Percentiles rank a stretch among this genome's conserved stretches.
These are phyloP conservation scores for Psilocybe sp. DNA, from an alignment of 768 basidiomycete species.

Conservation along the genomic window DNA sequence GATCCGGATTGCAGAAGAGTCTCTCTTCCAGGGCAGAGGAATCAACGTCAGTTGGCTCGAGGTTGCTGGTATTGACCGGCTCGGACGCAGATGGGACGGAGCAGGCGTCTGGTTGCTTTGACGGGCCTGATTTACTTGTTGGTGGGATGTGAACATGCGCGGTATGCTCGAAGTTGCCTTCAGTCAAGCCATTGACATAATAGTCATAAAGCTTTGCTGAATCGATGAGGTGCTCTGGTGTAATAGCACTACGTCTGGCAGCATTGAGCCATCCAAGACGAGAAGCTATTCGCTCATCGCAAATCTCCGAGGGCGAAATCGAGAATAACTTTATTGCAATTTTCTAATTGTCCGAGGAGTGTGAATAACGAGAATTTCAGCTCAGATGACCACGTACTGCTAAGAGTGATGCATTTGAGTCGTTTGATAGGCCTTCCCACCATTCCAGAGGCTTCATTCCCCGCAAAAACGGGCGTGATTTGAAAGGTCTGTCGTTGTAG, in stretches of 20 bases:
- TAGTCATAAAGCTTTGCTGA: slow-evolving; percentile 19
- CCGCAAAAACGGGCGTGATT: slow-evolving; percentile 6
- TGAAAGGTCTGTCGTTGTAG: slow-evolving; percentile 19
- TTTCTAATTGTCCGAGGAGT: slow-evolving; percentile 2
- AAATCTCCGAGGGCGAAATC: slow-evolving; percentile 26
- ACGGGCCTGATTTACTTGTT: not conserved
- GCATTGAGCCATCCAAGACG: slow-evolving; percentile 24
- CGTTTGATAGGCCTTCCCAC: slow-evolving; percentile 15
- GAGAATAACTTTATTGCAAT: slow-evolving; percentile 22
- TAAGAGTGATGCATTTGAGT: slow-evolving; percentile 20
- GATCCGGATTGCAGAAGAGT: slow-evolving; percentile 13
- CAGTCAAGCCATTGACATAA: slow-evolving; percentile 15
- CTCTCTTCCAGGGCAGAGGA: slow-evolving; percentile 4
- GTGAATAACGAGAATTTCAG: not conserved
- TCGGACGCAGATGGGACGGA: slow-evolving; percentile 11
- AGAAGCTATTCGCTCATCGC: slow-evolving; percentile 25
- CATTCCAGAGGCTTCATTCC: slow-evolving; percentile 17
- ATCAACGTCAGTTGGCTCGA: slow-evolving; percentile 7
- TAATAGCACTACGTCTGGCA: slow-evolving; percentile 19
- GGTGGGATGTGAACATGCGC: slow-evolving; percentile 14
- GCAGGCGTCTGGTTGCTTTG: not conserved
- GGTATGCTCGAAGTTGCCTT: slow-evolving; percentile 13
- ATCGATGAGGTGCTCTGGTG: slow-evolving; percentile 20
- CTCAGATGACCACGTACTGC: slow-evolving; percentile 9
- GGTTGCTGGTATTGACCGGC: slow-evolving; percentile 11